Base-by-base conservation (phyloP, 108 stramenopile species). In the Nannochloropsis gaditana region DNA sequence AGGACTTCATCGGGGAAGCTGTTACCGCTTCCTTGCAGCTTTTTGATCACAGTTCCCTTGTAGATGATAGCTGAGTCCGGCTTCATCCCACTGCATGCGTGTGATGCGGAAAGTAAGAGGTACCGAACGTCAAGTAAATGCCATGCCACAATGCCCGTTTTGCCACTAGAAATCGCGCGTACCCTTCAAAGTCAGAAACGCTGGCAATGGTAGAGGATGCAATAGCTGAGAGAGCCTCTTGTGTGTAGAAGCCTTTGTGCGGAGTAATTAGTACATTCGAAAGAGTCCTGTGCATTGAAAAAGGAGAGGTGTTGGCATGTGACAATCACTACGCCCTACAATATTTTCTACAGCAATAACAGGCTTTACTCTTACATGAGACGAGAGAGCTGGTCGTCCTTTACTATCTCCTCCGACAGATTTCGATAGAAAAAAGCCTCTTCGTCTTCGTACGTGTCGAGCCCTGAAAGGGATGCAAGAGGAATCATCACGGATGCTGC, bases 401-500 rank as follows among this genome's bases (percentile, higher is more conserved):
- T n/a, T 73, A 73, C 59, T n/a, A 73, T n/a, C 19, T 73, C 59
- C 4, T 73, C 19, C 2, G 81, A 94, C 82, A 82, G 93, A 80
- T 94, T 93, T 81, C 92, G 91, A 84, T 93, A 94, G 90, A 94
- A 93, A 83, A 93, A 93, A 21, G 90, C 93, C 19, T 80, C 88
- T 85, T 94, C 94, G 45, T 93, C 93, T 83, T 94, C 94, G 73
- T 92, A 94, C 4, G 93, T 93, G 88, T 94, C 94, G 45, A 93
- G 86, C 79, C 93, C 94, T 21, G n/a, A n/a, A n/a, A 73, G n/a
- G 59, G 2, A n/a, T n/a, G n/a, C n/a, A n/a, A n/a, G n/a, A n/a
- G n/a, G n/a, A n/a, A n/a, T n/a, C n/a, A n/a, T n/a, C n/a, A n/a
- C n/a, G n/a, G n/a, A n/a, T n/a, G n/a, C n/a, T n/a, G n/a, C n/a